phyloP scores from a whole-genome alignment of 2,329 filamentous ascomycete genomes.

The Claviceps sp. region DNA sequence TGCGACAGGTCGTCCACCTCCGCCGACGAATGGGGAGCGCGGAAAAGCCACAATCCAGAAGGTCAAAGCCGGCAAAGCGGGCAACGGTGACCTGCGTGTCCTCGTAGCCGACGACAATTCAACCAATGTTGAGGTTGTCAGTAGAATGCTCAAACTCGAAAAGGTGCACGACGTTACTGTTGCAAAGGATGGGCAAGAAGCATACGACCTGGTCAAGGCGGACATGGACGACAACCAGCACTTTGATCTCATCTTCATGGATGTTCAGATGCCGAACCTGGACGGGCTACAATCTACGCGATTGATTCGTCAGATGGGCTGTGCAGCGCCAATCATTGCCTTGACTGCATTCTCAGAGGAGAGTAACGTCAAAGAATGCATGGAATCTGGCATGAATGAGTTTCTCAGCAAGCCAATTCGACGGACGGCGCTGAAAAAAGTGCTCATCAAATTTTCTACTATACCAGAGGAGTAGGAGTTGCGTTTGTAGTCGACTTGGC shows the following conservation, averaged over 20 bases:
- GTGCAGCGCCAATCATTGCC: constrained; percentile 77
- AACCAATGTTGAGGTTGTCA: constrained; percentile 45
- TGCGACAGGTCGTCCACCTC: constrained; percentile 26
- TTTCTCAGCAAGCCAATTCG: constrained; percentile 69
- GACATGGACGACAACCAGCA: constrained; percentile 60
- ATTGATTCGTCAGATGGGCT: constrained; percentile 75
- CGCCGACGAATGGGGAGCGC: constrained; percentile 32
- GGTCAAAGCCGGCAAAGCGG: constrained; percentile 34
- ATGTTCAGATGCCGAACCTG: constrained; percentile 88
- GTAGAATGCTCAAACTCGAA: constrained; percentile 58
- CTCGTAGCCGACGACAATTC: constrained; percentile 66
- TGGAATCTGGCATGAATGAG: constrained; percentile 85
- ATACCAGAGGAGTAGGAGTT: constrained; percentile 53
- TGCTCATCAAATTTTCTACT: constrained; percentile 70
- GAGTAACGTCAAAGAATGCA: constrained; percentile 73
- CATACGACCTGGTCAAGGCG: constrained; percentile 71
- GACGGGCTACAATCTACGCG: constrained; percentile 79
- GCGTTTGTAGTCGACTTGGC: not conserved
- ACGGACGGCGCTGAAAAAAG: constrained; percentile 73
- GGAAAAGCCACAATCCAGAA: constrained; percentile 53
- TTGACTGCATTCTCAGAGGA: constrained; percentile 85
- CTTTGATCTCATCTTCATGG: constrained; percentile 92
- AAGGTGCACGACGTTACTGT: constrained; percentile 80
- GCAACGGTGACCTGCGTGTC: constrained; percentile 55
- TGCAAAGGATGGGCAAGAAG: constrained; percentile 76